These are phyloP conservation scores for Thermothelomyces thermophilus DNA, from an alignment of 2,329 filamentous ascomycete genomes.

Conservation along the genomic window DNA sequence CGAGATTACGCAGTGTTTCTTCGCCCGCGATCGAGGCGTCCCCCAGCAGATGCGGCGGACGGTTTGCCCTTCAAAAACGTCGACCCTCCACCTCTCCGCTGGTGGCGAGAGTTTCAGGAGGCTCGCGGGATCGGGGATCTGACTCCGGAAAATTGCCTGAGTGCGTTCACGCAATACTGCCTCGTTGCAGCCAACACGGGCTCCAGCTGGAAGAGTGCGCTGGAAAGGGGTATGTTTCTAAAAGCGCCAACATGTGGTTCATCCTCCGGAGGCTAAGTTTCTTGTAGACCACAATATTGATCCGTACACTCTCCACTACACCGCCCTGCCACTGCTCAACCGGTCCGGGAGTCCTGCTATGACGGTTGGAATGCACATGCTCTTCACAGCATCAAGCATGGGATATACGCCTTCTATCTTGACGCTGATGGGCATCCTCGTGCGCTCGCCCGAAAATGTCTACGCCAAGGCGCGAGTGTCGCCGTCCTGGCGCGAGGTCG, in stretches of 20 bases:
- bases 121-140: slow-evolving; percentile 17
- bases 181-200: slow-evolving; percentile 18
- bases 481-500: slow-evolving; percentile 19
- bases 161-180: slow-evolving; percentile 24
- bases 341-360: slow-evolving; percentile 5
- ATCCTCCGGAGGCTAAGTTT: neutral
- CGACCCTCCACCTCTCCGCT: slow-evolving; percentile 27
- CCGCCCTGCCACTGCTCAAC: slow-evolving; percentile 26
- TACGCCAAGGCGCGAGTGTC: no score
- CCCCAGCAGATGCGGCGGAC: neutral
- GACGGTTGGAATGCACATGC: slow-evolving; percentile 30
- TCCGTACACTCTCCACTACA: slow-evolving; percentile 30
- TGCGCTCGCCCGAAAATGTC: neutral
- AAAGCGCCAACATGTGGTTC: neutral
- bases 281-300: slow-evolving; percentile 24
- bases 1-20: neutral
- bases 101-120: slow-evolving; percentile 23
- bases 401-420: slow-evolving; percentile 34
- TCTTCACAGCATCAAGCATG: slow-evolving; percentile 29
- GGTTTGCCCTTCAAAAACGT: neutral
- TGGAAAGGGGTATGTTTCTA: slow-evolving; percentile 18
- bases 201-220: slow-evolving; percentile 25
- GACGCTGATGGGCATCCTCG: slow-evolving; percentile 26
- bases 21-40: neutral
- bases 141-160: slow-evolving; percentile 22